Base-by-base conservation (phyloP, 768 basidiomycete genomes). In the Leccinum disarticulatum region DNA sequence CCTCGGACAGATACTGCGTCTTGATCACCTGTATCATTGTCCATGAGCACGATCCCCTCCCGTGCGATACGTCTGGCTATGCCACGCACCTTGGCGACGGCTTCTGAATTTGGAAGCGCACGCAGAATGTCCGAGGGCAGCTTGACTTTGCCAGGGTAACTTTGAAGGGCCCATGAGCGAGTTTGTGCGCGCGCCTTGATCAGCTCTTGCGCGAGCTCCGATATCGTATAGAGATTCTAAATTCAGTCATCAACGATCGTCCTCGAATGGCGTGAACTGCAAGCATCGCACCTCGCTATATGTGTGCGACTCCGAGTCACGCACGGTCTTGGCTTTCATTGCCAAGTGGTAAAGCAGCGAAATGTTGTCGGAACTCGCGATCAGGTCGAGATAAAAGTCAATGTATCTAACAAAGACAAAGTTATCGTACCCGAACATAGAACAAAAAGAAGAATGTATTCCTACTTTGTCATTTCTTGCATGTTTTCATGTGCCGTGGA, bases 131-230 rank as follows among this genome's bases (percentile, higher is more conserved):
- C 95, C 14, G 79, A 69, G 0, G 95, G 96, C 19, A 98, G 73
- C 63, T 84, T 83, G 48, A 95, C 74, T 68, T 89, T 89, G 6
- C 88, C 91, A 1, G 93, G 93, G 71, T 91, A 91, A 33, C 86
- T 88, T 56, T 85, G 78, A 3, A 98, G 75, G 4, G 80, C 81
- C 93, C 95, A 98, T 3, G 81, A 80, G 58, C 88, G 83, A 14
- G 74, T 57, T 35, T 84, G 77, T 1, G 83, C 81, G n/a, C 83
- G 82, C 1, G 79, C 75, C 66, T 87, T 90, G 73, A 98, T 88
- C 35, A 97, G 76, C 65, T 92, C 85, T 73, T 97, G 93, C 0
- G 96, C 88, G 8, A 98, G 80, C 66, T 99, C 97, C 64, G 90
- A 87, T 59, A 93, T 79, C 9, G 86, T 81, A 68, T 97, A 98